Conservation (phyloP, 2,329 filamentous ascomycete genomes). For the Fusarium siculi region DNA sequence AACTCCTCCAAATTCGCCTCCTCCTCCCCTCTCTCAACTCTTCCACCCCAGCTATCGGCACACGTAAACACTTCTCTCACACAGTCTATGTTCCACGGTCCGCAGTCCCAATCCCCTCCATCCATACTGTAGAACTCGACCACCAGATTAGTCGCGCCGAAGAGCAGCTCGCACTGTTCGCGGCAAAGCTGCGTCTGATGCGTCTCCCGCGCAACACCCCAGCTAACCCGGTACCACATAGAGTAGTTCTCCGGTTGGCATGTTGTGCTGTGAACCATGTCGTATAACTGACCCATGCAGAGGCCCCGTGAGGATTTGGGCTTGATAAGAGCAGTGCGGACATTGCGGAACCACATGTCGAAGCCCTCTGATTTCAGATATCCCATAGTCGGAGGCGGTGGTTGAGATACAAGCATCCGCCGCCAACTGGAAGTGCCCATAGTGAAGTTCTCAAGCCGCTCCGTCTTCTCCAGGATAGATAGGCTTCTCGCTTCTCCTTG, state of each 20-base stretch:
- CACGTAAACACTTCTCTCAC: conserved; percentile 13
- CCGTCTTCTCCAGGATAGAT: conserved; percentile 7
- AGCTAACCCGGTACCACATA: conserved; percentile 19
- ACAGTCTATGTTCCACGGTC: conserved; percentile 14
- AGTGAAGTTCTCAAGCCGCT: conserved; percentile 23
- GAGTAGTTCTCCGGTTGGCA: conserved; percentile 8
- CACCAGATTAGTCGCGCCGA: conserved; percentile 11
- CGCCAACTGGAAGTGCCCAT: conserved; percentile 33
- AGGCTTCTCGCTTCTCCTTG: conserved; percentile 7
- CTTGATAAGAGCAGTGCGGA: conserved; percentile 1
- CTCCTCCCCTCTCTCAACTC: background rate
- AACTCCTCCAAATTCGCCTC: conserved; percentile 9
- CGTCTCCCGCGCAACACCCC: background rate
- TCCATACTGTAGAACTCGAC: conserved; percentile 21
- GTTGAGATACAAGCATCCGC: conserved; percentile 41
- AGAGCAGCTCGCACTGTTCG: conserved; percentile 1
- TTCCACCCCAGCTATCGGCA: background rate
- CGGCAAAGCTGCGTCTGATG: conserved; percentile 5
- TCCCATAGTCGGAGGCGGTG: conserved; percentile 36
- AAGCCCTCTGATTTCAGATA: conserved; percentile 18
- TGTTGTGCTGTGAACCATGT: conserved; percentile 17
- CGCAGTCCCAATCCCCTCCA: conserved; percentile 4
- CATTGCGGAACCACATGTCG: conserved; percentile 18
- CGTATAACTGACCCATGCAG: conserved; percentile 36
- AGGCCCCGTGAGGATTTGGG: conserved; percentile 6